These are phyloP conservation scores for Talaromyces proteolyticus DNA, from an alignment of 495 filamentous ascomycete genomes.

Conservation along the genomic window DNA sequence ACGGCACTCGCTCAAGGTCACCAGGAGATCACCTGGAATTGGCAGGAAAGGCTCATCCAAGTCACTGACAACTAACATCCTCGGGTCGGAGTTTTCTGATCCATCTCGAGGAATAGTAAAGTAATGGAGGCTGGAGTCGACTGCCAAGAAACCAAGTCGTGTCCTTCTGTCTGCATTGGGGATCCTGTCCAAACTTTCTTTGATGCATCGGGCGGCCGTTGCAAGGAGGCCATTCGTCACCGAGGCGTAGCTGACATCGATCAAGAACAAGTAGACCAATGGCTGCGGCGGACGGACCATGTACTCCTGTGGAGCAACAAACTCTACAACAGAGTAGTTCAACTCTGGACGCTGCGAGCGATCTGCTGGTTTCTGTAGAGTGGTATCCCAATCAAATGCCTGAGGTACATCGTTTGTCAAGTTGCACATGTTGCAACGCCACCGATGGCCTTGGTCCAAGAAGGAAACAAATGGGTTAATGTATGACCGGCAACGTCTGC, in stretches of 20 bases:
- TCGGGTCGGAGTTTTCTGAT: constrained; percentile 72
- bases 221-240: constrained; percentile 92
- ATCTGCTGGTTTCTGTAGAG: constrained; percentile 82
- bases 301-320: constrained; percentile 96
- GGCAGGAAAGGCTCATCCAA: constrained; percentile 96
- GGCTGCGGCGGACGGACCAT: constrained; percentile 98
- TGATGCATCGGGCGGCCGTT: constrained; percentile 86
- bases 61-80: constrained; percentile 93
- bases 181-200: constrained; percentile 93
- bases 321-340: constrained; percentile 92
- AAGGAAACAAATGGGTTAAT: constrained; percentile 98
- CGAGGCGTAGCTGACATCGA: constrained; percentile 91
- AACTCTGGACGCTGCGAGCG: constrained; percentile 85
- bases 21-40: constrained; percentile 86
- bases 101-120: constrained; percentile 88
- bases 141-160: constrained; percentile 88
- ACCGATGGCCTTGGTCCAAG: constrained; percentile 93
- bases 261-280: constrained; percentile 94
- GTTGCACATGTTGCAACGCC: constrained; percentile 99
- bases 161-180: constrained; percentile 94
- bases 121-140: constrained; percentile 93
- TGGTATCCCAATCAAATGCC: constrained; percentile 96
- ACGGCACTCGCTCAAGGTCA: constrained; percentile 83
- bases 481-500: constrained; percentile 89
- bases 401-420: constrained; percentile 97